Conservation (phyloP, 129 eudicot genomes). For the Glebionis coronaria region DNA sequence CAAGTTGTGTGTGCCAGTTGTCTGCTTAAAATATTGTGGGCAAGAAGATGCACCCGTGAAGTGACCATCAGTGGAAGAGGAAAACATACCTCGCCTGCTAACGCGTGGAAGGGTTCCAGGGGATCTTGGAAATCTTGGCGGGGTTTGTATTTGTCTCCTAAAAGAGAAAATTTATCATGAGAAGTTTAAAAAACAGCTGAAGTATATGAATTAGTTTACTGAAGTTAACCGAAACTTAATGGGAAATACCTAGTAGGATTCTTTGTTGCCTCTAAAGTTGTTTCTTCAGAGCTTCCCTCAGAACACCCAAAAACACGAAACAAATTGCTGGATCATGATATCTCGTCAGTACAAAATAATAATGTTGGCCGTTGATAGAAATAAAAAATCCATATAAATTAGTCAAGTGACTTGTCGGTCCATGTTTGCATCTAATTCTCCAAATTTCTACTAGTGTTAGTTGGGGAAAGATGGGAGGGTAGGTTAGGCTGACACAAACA, state of each 20-base stretch:
- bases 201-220: background rate
- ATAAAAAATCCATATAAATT: background rate
- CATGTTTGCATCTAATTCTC: constrained; percentile 1
- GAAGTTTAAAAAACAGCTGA: background rate
- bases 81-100: constrained; percentile 54
- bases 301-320: constrained; percentile 12
- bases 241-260: constrained; percentile 5
- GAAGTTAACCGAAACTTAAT: background rate
- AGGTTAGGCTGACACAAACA: too few relatives aligned
- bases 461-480: too few relatives aligned
- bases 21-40: too few relatives aligned
- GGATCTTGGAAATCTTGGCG: constrained; percentile 57
- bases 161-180: background rate
- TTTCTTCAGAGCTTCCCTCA: background rate
- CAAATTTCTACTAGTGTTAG: background rate
- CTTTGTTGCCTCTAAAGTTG: constrained; percentile 5
- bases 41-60: background rate
- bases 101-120: constrained; percentile 57
- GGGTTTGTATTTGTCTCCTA: constrained; percentile 67
- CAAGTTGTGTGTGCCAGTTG: too few relatives aligned
- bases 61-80: background rate
- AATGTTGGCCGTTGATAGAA: background rate
- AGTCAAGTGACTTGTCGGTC: background rate
- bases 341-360: background rate
- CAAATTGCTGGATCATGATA: constrained; percentile 6